Percentiles rank a stretch among this genome's conserved stretches.
phyloP scores from a whole-genome alignment of 2,329 filamentous ascomycete species.

The Aplosporella prunicola region DNA sequence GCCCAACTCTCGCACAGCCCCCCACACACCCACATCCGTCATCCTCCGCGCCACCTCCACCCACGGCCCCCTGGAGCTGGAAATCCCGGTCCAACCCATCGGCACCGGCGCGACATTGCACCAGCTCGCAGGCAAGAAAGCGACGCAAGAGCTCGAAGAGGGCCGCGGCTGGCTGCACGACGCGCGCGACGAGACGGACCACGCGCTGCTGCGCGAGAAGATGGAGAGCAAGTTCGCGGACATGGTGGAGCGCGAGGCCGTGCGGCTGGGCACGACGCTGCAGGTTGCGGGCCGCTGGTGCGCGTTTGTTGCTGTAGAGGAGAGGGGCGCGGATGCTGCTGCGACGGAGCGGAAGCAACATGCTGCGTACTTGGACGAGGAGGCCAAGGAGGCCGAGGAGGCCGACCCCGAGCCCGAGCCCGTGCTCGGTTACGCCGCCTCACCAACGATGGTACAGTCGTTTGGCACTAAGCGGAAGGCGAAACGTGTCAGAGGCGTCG shows the following conservation, averaged over 20 bases:
- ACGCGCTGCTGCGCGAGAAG: conserved; percentile 29
- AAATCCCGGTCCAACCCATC: conserved; percentile 51
- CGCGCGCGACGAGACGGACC: conserved; percentile 29
- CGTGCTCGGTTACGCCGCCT: too few relatives aligned
- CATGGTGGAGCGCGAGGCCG: conserved; percentile 56
- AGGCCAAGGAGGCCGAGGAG: not conserved
- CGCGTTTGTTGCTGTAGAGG: conserved; percentile 60
- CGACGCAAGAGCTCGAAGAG: conserved; percentile 59
- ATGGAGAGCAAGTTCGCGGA: conserved; percentile 44
- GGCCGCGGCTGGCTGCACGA: conserved; percentile 52
- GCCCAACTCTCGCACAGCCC: conserved; percentile 31
- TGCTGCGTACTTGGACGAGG: conserved; percentile 1
- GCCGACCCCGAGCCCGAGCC: too few relatives aligned
- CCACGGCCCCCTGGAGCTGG: conserved; percentile 52
- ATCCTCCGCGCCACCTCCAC: conserved; percentile 48
- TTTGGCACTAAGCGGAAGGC: too few relatives aligned
- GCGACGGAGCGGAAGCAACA: conserved; percentile 11
- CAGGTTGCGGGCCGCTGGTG: conserved; percentile 62
- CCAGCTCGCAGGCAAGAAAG: conserved; percentile 60
- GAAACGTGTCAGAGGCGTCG: too few relatives aligned
- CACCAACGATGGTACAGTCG: too few relatives aligned
- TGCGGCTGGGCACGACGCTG: conserved; percentile 54
- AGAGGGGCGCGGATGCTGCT: conserved; percentile 19
- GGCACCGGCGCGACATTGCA: conserved; percentile 50
- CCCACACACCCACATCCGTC: conserved; percentile 45